Evolutionary conservation across 495 filamentous ascomycete genomes (phyloP).

Genomic region (Podospora didyma): DNA sequence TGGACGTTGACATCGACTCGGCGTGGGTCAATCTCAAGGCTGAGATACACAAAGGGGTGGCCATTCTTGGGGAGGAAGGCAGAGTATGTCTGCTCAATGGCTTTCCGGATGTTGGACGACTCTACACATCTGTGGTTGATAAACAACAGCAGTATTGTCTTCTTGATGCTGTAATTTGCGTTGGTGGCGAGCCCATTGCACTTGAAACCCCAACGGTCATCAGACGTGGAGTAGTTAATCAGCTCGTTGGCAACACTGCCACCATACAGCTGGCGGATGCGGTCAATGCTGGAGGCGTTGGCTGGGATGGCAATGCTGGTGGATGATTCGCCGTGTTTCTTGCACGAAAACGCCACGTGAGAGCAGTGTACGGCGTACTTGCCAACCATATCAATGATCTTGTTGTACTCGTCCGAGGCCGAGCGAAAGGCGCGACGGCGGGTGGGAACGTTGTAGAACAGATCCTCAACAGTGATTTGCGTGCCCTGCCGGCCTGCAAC

Average conservation of each 20-base stretch:
- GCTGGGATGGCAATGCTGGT: constrained; percentile 74
- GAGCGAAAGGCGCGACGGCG: constrained; percentile 88
- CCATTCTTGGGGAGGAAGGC: constrained; percentile 89
- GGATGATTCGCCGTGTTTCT: constrained; percentile 87
- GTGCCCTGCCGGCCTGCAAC: constrained; percentile 90
- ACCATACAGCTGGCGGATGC: constrained; percentile 88
- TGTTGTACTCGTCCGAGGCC: constrained; percentile 91
- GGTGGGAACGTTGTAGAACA: constrained; percentile 95
- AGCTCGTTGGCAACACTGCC: constrained; percentile 85
- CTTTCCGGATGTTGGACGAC: constrained; percentile 82
- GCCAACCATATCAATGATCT: constrained; percentile 93
- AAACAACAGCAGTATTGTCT: constrained; percentile 83
- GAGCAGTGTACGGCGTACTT: constrained; percentile 93
- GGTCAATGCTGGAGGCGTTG: constrained; percentile 66
- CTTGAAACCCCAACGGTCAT: constrained; percentile 78
- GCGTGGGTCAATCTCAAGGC: constrained; percentile 87
- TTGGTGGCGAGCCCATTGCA: constrained; percentile 82
- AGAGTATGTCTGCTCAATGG: constrained; percentile 87
- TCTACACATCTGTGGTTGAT: constrained; percentile 99
- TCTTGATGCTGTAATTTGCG: constrained; percentile 94
- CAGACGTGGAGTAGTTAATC: constrained; percentile 67
- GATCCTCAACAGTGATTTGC: constrained; percentile 94
- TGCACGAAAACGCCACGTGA: constrained; percentile 90
- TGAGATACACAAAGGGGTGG: constrained; percentile 92
- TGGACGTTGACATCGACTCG: constrained; percentile 98